Conservation (phyloP, 805 yeast species). For the Candida schatavii region DNA sequence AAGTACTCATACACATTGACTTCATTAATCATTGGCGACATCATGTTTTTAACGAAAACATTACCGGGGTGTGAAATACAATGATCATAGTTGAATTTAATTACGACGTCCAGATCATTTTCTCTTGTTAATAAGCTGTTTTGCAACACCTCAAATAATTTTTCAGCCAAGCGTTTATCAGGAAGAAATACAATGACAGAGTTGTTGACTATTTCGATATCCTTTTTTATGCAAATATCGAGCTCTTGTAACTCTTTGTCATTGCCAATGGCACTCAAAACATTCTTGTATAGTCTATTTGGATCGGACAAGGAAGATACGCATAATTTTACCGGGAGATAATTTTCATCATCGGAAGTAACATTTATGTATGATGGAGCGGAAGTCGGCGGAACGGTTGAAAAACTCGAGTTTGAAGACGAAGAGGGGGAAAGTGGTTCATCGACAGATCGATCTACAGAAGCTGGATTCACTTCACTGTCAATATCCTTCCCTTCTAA, state of each 20-base stretch:
- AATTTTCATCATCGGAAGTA: neutral
- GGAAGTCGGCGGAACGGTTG: neutral
- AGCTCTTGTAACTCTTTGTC: slow-evolving; percentile 1
- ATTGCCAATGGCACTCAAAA: neutral
- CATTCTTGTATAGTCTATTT: neutral
- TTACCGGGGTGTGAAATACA: slow-evolving; percentile 56
- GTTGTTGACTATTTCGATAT: neutral
- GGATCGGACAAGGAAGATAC: neutral
- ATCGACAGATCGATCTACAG: too few relatives aligned
- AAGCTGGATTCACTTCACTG: too few relatives aligned
- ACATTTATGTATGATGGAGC: neutral
- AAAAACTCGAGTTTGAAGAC: neutral
- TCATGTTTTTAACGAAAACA: slow-evolving; percentile 51
- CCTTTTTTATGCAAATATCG: neutral
- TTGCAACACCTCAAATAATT: neutral
- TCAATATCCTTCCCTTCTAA: too few relatives aligned
- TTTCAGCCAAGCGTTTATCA: neutral
- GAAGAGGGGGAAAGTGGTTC: neutral
- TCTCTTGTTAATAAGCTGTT: neutral
- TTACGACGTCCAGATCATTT: slow-evolving; percentile 4
- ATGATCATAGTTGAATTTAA: slow-evolving; percentile 24
- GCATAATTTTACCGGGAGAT: slow-evolving; percentile 1
- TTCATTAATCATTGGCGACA: slow-evolving; percentile 31
- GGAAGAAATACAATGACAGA: neutral
- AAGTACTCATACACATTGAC: slow-evolving; percentile 27